Evolutionary conservation across 306 rosid species (phyloP), one percentile per base, ranked within the genome.

Genomic region (Echinosophora koreensis): DNA sequence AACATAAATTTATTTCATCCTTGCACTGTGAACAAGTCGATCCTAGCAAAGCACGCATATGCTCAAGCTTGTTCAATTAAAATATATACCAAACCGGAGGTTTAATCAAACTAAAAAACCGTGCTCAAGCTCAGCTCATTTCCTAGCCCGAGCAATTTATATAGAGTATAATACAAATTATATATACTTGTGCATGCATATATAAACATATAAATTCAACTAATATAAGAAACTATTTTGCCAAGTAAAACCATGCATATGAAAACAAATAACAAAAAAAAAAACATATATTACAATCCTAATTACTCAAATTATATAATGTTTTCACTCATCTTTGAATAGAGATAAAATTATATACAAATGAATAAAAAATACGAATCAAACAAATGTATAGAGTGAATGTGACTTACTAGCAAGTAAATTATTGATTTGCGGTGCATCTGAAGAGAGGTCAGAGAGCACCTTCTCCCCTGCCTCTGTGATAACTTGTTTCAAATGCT

Each of bases 401-500:
- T 14, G 47, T 17, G 63, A 91, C 98, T 86, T 88, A 96, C 99
- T 56, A 13, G 69, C 22, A 6, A 67, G 54, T 63, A 72, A 71
- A 52, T 79, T 70, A 70, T 83, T 73, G 62, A 80, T 73, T 77
- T 86, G 85, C 60, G 87, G 82, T 35, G 77, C 84, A 32, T 92
- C 94, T 1, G 82, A 88, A 70, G 78, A 38, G 82, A 79, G 49
- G 77, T 87, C 89, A 22, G 89, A 70, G 77, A 86, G 56, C 84
- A 83, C 89, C 57, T 83, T 89, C 83, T 91, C 97, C 70, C 90
- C 93, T 6, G 92, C 97, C 65, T 79, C 89, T 5, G 92, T 85
- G 69, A 95, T 84, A 59, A 92, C 89, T 82, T 91, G 91, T 66
- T 87, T 89, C 85, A 95, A 72, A 66, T 86, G 84, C 87, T 92